Base-by-base conservation (phyloP, 805 yeast genomes). In the Saccharomycopsis fibuligera region DNA sequence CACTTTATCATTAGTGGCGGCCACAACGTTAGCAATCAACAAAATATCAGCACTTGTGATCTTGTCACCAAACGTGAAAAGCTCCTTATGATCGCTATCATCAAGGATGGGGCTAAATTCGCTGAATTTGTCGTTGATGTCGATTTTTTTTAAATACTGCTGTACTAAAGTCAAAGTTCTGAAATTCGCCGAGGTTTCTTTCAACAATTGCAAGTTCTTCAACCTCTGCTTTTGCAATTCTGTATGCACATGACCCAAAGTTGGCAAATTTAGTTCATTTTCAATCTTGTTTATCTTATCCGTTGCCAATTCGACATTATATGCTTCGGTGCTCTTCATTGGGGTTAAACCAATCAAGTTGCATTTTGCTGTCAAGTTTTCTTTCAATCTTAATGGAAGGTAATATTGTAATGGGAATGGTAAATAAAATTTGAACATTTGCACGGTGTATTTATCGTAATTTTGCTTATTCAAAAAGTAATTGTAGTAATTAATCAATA, bases 341-440 rank as follows among this genome's bases (percentile, higher is more conserved):
- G 37, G 37, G 14, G 37, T 6, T 17, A 33, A 8, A 17, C 14
- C 38, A n/a, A 42, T 19, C 29, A 27, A 10, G 14, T 30, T 27
- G 31, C 45, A 42, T 38, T 30, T 30, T 6, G n/a, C 45, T 17
- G 37, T n/a, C 22, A 30, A 24, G 17, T 23, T 22, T 6, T 40
- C 35, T 22, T 27, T 45, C 35, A 39, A 36, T 9, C 31, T 12
- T 35, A 78, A 54, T 1, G 90, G 89, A 21, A 82, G 78, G 52
- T 76, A 76, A 60, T 83, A 83, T 74, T 83, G 86, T 75, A 82
- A 73, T 8, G 90, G 91, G 65, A 83, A 84, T 5, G 86, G 83
- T 17, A 83, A 62, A 48, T 76, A 72, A 3, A 66, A 56, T 39
- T 70, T 66, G 59, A 81, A 81, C 16, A 74, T 57, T 21, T 74